A percentile compares a stretch with the other conserved stretches of the same genome.
phyloP scores from a whole-genome alignment of 2,329 filamentous ascomycete species.

The Fusarium circinatum region DNA sequence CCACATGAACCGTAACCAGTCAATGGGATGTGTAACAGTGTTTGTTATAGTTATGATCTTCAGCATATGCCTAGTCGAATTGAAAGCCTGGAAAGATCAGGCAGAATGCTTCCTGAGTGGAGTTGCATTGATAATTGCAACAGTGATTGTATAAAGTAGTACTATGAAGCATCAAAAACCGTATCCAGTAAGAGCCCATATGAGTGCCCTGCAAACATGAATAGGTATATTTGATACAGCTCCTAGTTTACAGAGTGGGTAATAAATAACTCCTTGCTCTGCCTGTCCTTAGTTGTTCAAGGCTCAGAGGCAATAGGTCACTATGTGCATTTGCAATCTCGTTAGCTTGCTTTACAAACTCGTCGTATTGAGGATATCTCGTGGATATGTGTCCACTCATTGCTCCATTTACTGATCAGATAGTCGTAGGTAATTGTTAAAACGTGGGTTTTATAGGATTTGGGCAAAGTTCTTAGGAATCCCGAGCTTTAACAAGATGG shows the following conservation, averaged over 20 bases:
- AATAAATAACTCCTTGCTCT: neutral
- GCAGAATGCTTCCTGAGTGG: neutral
- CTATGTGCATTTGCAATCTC: neutral
- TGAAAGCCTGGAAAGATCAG: neutral
- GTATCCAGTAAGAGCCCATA: neutral
- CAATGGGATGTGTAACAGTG: neutral
- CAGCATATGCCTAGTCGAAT: neutral
- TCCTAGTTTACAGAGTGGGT: constrained; percentile 8
- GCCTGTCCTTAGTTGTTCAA: too few relatives aligned
- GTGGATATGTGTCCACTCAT: neutral
- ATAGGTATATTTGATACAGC: neutral
- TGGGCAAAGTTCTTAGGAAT: too few relatives aligned
- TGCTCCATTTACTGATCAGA: neutral
- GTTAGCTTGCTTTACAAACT: neutral
- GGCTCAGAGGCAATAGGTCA: neutral
- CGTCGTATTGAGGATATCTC: neutral
- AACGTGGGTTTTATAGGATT: neutral
- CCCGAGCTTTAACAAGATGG: neutral
- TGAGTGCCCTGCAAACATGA: constrained; percentile 1
- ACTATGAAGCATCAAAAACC: neutral
- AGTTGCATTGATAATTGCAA: neutral
- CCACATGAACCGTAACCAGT: too few relatives aligned
- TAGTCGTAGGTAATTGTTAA: neutral
- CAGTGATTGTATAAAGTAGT: constrained; percentile 2
- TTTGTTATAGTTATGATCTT: neutral